phyloP scores from a whole-genome alignment of 805 yeast genomes.

The Zygoascus flipseniorum region DNA sequence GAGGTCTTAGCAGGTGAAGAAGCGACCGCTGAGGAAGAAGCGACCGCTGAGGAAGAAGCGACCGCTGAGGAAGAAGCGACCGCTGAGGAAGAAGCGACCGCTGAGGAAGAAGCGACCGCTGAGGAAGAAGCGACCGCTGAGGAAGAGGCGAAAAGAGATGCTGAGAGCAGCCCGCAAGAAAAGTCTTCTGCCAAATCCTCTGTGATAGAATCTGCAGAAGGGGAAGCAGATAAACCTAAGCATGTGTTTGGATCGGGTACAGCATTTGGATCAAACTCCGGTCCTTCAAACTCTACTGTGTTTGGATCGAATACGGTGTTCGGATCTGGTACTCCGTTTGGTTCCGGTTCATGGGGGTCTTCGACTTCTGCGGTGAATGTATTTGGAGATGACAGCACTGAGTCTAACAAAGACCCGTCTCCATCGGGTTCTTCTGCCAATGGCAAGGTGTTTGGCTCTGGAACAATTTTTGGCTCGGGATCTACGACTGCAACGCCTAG shows the following conservation, averaged over 20 bases:
- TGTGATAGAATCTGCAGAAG: not conserved
- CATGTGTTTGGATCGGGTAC: slow-evolving; percentile 39
- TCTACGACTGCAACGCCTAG: not conserved
- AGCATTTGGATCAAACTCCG: slow-evolving; percentile 3
- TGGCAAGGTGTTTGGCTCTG: slow-evolving; percentile 18
- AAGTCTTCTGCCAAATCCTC: not conserved
- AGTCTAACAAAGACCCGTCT: not conserved
- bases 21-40: slow-evolving; percentile 3
- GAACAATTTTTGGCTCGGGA: not conserved
- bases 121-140: not conserved
- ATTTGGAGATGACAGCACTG: not conserved
- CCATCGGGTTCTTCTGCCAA: not conserved
- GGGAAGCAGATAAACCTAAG: slow-evolving; percentile 3
- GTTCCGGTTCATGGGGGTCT: slow-evolving; percentile 14
- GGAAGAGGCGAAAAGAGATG: slow-evolving; percentile 5
- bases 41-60: slow-evolving; percentile 6
- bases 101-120: slow-evolving; percentile 11
- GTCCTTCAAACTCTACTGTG: not conserved
- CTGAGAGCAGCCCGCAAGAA: not conserved
- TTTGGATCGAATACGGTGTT: slow-evolving; percentile 10
- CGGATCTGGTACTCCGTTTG: slow-evolving; percentile 7
- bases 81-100: slow-evolving; percentile 7
- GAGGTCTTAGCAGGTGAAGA: not conserved
- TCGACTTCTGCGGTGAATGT: not conserved
- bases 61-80: slow-evolving; percentile 6